Conservation (phyloP, 176 grass and related monocot species). For the Thalia dealbata region DNA sequence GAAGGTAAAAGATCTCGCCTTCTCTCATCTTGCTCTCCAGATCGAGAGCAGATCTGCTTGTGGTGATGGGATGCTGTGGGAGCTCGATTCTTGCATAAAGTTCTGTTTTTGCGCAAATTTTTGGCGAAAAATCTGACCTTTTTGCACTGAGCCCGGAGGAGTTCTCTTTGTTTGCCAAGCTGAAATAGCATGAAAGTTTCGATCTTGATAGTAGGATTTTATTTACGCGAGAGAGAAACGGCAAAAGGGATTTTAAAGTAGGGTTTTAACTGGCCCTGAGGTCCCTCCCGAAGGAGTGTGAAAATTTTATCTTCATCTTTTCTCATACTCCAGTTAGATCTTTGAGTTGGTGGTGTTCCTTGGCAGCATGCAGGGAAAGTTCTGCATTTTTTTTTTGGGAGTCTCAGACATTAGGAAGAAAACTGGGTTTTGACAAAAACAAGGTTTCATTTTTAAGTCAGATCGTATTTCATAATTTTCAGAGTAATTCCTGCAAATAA, state of each 20-base stretch:
- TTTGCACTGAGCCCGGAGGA: neutral
- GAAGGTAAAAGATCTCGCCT: neutral
- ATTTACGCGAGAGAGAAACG: neutral
- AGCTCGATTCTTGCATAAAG: neutral
- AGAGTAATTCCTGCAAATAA: neutral
- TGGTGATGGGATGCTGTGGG: neutral
- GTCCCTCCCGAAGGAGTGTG: neutral
- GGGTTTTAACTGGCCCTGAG: neutral
- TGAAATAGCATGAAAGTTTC: neutral
- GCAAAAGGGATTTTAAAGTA: neutral
- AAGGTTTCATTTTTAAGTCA: neutral
- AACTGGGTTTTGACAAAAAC: neutral
- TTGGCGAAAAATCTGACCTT: neutral
- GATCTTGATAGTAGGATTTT: neutral
- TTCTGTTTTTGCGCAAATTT: neutral
- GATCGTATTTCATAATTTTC: neutral
- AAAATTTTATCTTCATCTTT: neutral
- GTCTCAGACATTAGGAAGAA: neutral
- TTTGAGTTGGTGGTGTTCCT: neutral
- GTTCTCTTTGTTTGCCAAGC: neutral
- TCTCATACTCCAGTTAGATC: neutral
- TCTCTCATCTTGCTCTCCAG: neutral
- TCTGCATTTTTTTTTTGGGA: neutral
- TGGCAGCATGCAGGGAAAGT: neutral
- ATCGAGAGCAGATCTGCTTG: neutral